A percentile compares a stretch with the other conserved stretches of the same genome.
Evolutionary conservation across 805 yeast genomes (phyloP).

Genomic region (Candida rishiriensis): DNA sequence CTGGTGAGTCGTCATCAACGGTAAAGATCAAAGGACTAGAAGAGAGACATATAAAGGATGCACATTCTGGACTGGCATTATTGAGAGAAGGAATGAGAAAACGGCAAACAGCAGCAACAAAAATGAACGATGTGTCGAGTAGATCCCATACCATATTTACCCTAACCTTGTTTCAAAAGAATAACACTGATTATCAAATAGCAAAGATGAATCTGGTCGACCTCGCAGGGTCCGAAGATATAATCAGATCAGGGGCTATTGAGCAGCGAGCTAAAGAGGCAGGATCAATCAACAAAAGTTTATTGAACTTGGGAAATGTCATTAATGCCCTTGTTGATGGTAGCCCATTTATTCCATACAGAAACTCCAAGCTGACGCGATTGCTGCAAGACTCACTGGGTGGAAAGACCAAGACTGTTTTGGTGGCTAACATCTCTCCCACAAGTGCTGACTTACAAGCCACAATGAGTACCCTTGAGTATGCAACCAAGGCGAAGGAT

Average conservation of each 20-base stretch:
- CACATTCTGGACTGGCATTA: slow-evolving; percentile 51
- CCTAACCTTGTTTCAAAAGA: slow-evolving; percentile 48
- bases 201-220: slow-evolving; percentile 69
- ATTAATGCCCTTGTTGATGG: slow-evolving; percentile 68
- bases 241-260: slow-evolving; percentile 80
- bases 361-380: slow-evolving; percentile 76
- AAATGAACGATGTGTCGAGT: slow-evolving; percentile 67
- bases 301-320: slow-evolving; percentile 83
- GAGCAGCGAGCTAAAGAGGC: slow-evolving; percentile 89
- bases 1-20: slow-evolving; percentile 10
- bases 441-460: slow-evolving; percentile 44
- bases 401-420: slow-evolving; percentile 82
- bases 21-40: slow-evolving; percentile 61
- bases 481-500: slow-evolving; percentile 53
- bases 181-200: slow-evolving; percentile 23
- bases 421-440: slow-evolving; percentile 86
- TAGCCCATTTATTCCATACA: slow-evolving; percentile 64
- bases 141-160: slow-evolving; percentile 78
- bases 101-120: slow-evolving; percentile 68
- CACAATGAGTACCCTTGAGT: slow-evolving; percentile 49
- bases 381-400: slow-evolving; percentile 75
- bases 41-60: slow-evolving; percentile 52
- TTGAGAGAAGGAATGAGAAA: slow-evolving; percentile 53
- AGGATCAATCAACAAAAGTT: slow-evolving; percentile 85
- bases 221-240: slow-evolving; percentile 93